Evolutionary conservation across 1,139 yeast species (phyloP).

Genomic region (Protomyces arabidopsidicola): DNA sequence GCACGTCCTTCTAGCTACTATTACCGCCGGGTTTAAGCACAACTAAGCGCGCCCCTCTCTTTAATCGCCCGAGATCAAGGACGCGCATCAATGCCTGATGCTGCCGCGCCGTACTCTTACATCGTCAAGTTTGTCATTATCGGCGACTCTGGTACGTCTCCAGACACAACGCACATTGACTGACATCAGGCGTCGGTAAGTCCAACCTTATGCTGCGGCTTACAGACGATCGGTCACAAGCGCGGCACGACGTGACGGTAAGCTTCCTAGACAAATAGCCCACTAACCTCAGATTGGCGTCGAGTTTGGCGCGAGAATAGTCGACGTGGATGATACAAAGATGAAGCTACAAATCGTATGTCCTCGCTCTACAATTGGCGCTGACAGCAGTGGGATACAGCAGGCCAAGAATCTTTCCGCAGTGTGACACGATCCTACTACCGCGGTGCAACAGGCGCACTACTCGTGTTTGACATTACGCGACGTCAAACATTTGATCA

Average conservation of each 20-base stretch:
- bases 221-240: slow-evolving; percentile 40
- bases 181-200: slow-evolving; percentile 41
- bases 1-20: no score
- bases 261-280: neutral
- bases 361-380: neutral
- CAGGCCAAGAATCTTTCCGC: slow-evolving; percentile 73
- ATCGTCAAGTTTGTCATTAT: slow-evolving; percentile 46
- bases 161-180: neutral
- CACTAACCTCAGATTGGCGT: slow-evolving; percentile 45
- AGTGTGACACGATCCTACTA: slow-evolving; percentile 72
- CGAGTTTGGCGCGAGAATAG: slow-evolving; percentile 48
- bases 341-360: slow-evolving; percentile 41
- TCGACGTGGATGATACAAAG: slow-evolving; percentile 41
- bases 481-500: slow-evolving; percentile 47
- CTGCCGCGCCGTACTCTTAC: slow-evolving; percentile 43
- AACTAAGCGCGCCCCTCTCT: no score
- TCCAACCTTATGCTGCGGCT: slow-evolving; percentile 46
- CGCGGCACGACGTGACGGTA: neutral
- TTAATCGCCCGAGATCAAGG: no score
- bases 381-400: slow-evolving; percentile 60
- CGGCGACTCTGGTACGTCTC: slow-evolving; percentile 44
- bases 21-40: no score
- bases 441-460: slow-evolving; percentile 76
- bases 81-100: neutral
- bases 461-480: slow-evolving; percentile 68